Percentiles rank a stretch among this genome's conserved stretches.
These are phyloP conservation scores for Clonostachys rhizophaga DNA, from an alignment of 2,329 filamentous ascomycete genomes.

Conservation along the genomic window DNA sequence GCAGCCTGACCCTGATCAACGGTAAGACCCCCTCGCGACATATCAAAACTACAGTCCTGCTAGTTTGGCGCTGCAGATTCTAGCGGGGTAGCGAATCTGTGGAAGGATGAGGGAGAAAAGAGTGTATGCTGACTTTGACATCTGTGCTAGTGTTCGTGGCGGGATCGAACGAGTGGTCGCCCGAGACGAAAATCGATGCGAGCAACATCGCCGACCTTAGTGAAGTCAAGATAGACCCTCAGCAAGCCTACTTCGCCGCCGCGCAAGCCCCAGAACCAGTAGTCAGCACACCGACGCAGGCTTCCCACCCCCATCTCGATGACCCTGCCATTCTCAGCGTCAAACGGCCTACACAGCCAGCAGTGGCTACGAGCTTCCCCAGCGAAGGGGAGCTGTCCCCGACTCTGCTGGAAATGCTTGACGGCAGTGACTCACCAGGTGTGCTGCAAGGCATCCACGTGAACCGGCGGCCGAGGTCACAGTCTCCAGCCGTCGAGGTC, in stretches of 20 bases:
- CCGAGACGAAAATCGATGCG: slow-evolving; percentile 39
- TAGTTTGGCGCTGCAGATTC: too few species aligned
- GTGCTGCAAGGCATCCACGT: slow-evolving; percentile 2
- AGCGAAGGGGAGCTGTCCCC: not conserved
- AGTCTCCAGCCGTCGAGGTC: slow-evolving; percentile 2
- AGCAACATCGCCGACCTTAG: slow-evolving; percentile 38
- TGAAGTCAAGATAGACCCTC: slow-evolving; percentile 25
- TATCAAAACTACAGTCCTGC: not conserved
- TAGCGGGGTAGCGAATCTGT: too few species aligned
- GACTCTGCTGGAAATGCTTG: not conserved
- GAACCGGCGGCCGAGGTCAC: not conserved
- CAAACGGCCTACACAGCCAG: slow-evolving; percentile 25
- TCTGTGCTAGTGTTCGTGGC: slow-evolving; percentile 27
- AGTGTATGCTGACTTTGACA: not conserved
- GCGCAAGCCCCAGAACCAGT: slow-evolving; percentile 14
- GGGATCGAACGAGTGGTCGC: slow-evolving; percentile 33
- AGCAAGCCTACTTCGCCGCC: slow-evolving; percentile 16
- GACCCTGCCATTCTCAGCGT: slow-evolving; percentile 81
- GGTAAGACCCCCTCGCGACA: slow-evolving; percentile 41
- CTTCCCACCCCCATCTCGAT: slow-evolving; percentile 45
- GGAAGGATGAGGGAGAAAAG: not conserved
- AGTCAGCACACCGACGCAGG: slow-evolving; percentile 19
- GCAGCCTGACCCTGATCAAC: slow-evolving; percentile 66
- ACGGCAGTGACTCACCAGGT: not conserved
- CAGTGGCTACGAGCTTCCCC: not conserved